Evolutionary conservation across 805 yeast genomes (phyloP).

Genomic region (Saccharomycopsis sp.): DNA sequence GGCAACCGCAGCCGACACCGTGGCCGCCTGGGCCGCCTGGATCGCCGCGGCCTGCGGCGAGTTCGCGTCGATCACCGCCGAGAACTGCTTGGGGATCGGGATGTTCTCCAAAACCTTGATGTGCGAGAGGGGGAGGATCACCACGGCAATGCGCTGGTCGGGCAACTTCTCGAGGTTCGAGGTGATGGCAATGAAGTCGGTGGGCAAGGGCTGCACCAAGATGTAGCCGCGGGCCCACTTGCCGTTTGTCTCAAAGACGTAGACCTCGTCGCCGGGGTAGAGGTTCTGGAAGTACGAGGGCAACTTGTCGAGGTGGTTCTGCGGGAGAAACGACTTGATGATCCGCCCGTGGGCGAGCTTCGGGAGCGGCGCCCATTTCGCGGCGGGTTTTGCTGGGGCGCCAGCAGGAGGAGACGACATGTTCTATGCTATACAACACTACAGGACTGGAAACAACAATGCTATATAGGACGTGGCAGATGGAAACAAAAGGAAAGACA

Average conservation of each 20-base stretch:
- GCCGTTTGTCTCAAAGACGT: slow-evolving; percentile 55
- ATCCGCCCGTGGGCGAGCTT: slow-evolving; percentile 38
- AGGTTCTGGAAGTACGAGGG: slow-evolving; percentile 42
- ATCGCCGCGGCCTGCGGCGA: slow-evolving; percentile 8
- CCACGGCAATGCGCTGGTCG: slow-evolving; percentile 44
- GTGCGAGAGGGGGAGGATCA: slow-evolving; percentile 54
- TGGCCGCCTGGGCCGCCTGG: slow-evolving; percentile 18
- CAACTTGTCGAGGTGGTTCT: slow-evolving; percentile 29
- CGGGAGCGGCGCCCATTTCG: slow-evolving; percentile 44
- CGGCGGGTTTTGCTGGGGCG: not conserved
- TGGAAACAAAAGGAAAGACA: no score
- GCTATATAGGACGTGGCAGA: no score
- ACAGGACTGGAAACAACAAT: no score
- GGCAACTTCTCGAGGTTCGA: slow-evolving; percentile 60
- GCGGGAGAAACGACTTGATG: slow-evolving; percentile 40
- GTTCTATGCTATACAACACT: no score
- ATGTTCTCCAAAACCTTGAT: slow-evolving; percentile 39
- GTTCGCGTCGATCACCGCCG: slow-evolving; percentile 24
- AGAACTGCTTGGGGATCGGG: slow-evolving; percentile 32
- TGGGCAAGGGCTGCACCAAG: slow-evolving; percentile 60
- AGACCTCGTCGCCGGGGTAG: slow-evolving; percentile 74
- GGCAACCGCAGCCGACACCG: slow-evolving; percentile 22
- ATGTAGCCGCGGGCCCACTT: slow-evolving; percentile 81
- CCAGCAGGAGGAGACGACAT: no score
- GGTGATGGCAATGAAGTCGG: slow-evolving; percentile 50